phyloP scores from a whole-genome alignment of 1,139 yeast species.

The Tardiomyces digboiensis region DNA sequence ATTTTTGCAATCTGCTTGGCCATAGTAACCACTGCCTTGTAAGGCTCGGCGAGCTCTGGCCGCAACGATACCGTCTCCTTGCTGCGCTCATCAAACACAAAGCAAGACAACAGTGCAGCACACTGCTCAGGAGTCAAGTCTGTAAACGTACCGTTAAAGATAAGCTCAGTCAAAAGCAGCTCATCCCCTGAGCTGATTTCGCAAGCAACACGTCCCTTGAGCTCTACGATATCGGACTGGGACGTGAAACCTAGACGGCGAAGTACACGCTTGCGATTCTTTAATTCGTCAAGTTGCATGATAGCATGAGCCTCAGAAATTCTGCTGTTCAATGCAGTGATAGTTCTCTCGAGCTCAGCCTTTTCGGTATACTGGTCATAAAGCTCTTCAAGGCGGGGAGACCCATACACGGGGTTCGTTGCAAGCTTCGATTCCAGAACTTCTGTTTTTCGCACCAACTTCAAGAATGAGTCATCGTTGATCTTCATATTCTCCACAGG shows the following conservation, averaged over 20 bases:
- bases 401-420: conserved; percentile 60
- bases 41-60: conserved; percentile 85
- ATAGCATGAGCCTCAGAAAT: conserved; percentile 83
- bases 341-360: conserved; percentile 50
- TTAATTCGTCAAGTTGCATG: conserved; percentile 87
- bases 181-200: conserved; percentile 89
- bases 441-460: conserved; percentile 64
- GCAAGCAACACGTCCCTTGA: conserved; percentile 95
- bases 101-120: conserved; percentile 86
- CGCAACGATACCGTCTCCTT: conserved; percentile 79
- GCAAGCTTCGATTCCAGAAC: conserved; percentile 67
- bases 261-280: conserved; percentile 84
- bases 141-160: conserved; percentile 91
- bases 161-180: conserved; percentile 75
- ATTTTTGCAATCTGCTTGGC: conserved; percentile 86
- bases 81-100: conserved; percentile 94
- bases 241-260: conserved; percentile 83
- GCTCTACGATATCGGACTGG: conserved; percentile 64
- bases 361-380: conserved; percentile 60
- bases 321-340: conserved; percentile 51
- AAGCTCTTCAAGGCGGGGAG: conserved; percentile 49
- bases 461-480: conserved; percentile 64
- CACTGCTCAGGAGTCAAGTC: conserved; percentile 83
- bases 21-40: conserved; percentile 78
- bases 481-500: conserved; percentile 93